Base-by-base conservation (phyloP, 768 basidiomycete species). In the Russula griseocarnosa region DNA sequence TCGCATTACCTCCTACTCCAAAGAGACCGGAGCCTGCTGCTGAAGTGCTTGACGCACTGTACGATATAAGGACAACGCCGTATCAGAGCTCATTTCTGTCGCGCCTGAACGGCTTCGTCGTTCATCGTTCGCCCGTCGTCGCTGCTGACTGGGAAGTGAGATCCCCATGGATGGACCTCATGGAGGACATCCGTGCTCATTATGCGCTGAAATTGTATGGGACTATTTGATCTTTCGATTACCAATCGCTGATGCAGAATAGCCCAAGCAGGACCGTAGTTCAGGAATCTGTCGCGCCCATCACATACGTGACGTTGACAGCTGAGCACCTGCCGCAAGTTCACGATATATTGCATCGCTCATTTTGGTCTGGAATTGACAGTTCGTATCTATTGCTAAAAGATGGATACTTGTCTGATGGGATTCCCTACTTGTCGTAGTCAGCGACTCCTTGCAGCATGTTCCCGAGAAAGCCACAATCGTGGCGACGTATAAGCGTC, bases 291-390 rank as follows among this genome's bases (percentile, higher is more conserved):
- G 62, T 70, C 18, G 82, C 79, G 3, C 85, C 89, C 1, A 86
- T 92, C 62, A 77, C 77, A 7, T 93, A 91, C 65, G 78, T 79
- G 20, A 79, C 81, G 34, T 79, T 93, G 14, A 82, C 83, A 58
- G 66, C 75, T 16, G 78, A 70, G 46, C 88, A 92, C 72, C 72
- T 92, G 7, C 74, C 74, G 52, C 90, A 92, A 71, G 81, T 92
- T 18, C 87, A 92, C 63, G 87, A 87, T 53, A 74, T 92, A 3
- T 75, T 93, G 47, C 74, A 78, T 54, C 79, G 85, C 13, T 81
- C 78, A 0, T 93, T 93, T 71, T 92, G 91, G 91, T 75, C 81
- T 11, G 90, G 88, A 16, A 86, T 93, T 47, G 81, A 90, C 71
- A 84, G 90, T 90, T 61, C 56, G 79, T 64, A 38, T 13, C 30